phyloP scores from a whole-genome alignment of 257 asterid species.

The Leonotis leonurus region DNA sequence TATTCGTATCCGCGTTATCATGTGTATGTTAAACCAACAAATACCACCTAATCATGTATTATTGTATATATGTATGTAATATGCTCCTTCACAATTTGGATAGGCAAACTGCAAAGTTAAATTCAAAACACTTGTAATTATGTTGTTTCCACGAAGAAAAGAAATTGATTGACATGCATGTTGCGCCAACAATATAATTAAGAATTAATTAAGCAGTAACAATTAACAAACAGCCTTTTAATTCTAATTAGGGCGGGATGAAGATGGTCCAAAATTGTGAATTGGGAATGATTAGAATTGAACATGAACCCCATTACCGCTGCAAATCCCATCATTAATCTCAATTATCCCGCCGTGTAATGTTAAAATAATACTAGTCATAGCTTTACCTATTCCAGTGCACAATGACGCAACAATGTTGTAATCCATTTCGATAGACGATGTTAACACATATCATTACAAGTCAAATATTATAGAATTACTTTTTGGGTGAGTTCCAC shows the following conservation, averaged over 20 bases:
- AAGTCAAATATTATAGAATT: too few species aligned
- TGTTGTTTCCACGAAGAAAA: background rate
- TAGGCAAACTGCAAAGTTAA: background rate
- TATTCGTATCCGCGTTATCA: too few species aligned
- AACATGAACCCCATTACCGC: slow-evolving; percentile 28
- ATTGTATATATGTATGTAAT: too few species aligned
- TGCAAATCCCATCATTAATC: slow-evolving; percentile 28
- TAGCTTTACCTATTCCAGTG: background rate
- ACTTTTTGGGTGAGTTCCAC: too few species aligned
- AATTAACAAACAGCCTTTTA: background rate
- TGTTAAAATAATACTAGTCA: background rate
- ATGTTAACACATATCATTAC: too few species aligned
- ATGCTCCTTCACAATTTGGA: background rate
- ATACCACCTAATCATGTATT: background rate
- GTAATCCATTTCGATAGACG: background rate
- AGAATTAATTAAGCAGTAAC: background rate
- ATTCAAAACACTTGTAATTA: background rate
- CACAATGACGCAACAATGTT: background rate
- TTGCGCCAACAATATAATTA: slow-evolving; percentile 2
- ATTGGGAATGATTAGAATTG: slow-evolving; percentile 12
- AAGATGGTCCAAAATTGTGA: background rate
- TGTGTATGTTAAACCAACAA: too few species aligned
- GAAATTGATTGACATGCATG: background rate
- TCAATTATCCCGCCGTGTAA: slow-evolving; percentile 11
- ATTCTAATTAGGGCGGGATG: background rate